Percentiles rank a stretch among this genome's conserved stretches.
phyloP scores from a whole-genome alignment of 108 stramenopile species.

The Pseudonitzschia multiseries region DNA sequence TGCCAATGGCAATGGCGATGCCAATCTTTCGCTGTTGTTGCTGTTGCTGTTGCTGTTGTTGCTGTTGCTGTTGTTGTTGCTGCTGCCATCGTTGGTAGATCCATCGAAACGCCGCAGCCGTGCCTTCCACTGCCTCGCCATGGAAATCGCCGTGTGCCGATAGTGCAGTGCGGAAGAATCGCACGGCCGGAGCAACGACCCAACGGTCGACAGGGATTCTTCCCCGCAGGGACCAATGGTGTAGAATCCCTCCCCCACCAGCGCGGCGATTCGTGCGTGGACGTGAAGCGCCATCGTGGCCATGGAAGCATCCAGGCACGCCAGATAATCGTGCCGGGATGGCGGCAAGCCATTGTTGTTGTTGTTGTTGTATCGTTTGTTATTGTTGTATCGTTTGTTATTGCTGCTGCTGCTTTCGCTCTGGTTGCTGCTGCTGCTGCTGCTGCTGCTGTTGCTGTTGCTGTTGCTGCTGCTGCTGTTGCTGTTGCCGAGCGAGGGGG shows the following conservation, averaged over 20 bases:
- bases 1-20: no score
- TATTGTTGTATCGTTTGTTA: no score
- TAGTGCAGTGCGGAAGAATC: constrained; percentile 85
- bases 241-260: constrained; percentile 80
- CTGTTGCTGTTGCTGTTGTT: no score
- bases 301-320: constrained; percentile 62
- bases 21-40: no score
- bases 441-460: no score
- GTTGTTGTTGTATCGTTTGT: no score
- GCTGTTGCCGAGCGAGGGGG: not conserved
- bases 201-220: constrained; percentile 62
- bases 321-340: not conserved
- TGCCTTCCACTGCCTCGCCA: constrained; percentile 57
- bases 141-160: constrained; percentile 65
- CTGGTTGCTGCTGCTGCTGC: no score
- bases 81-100: not conserved
- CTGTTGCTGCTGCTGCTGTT: not conserved
- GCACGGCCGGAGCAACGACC: constrained; percentile 39
- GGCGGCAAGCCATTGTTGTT: not conserved
- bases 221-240: constrained; percentile 93
- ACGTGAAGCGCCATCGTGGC: constrained; percentile 79
- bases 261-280: constrained; percentile 75
- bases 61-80: no score
- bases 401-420: no score
- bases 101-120: not conserved